Evolutionary conservation across 2,329 filamentous ascomycete genomes (phyloP).

Genomic region (Aspergillus glaucus): DNA sequence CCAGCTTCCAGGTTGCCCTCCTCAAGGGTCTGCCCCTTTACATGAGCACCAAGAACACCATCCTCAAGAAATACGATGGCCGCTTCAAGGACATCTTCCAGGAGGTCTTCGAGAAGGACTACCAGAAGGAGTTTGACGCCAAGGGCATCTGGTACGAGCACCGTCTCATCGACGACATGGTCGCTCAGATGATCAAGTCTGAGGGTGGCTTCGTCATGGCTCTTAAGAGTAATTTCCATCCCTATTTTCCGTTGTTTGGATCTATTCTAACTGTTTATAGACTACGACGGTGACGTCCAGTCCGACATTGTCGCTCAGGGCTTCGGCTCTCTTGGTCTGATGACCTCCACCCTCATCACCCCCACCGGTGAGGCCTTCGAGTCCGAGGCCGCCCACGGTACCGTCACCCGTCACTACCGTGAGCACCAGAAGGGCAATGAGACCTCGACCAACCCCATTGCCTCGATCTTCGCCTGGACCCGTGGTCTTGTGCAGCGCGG

Average conservation of each 20-base stretch:
- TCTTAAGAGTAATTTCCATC: constrained; percentile 68
- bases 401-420: constrained; percentile 95
- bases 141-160: constrained; percentile 99
- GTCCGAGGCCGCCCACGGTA: constrained; percentile 95
- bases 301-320: constrained; percentile 97
- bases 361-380: constrained; percentile 96
- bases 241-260: too few relatives aligned
- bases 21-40: constrained; percentile 87
- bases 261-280: constrained; percentile 40
- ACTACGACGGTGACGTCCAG: constrained; percentile 98
- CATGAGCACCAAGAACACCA: constrained; percentile 99
- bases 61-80: constrained; percentile 97
- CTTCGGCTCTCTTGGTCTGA: constrained; percentile 94
- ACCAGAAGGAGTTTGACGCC: constrained; percentile 82
- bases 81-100: constrained; percentile 99
- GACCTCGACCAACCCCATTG: constrained; percentile 97
- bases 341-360: constrained; percentile 96
- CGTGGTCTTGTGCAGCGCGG: constrained; percentile 89
- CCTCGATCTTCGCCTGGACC: constrained; percentile 98
- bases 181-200: constrained; percentile 99
- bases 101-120: constrained; percentile 82
- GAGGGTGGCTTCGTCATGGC: constrained; percentile 94
- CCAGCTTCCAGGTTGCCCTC: constrained; percentile 91
- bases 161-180: constrained; percentile 98
- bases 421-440: constrained; percentile 97